Percentiles rank a stretch among this genome's conserved stretches.
Evolutionary conservation across 495 filamentous ascomycete species (phyloP).

Genomic region (Podospora pseudoanserina): DNA sequence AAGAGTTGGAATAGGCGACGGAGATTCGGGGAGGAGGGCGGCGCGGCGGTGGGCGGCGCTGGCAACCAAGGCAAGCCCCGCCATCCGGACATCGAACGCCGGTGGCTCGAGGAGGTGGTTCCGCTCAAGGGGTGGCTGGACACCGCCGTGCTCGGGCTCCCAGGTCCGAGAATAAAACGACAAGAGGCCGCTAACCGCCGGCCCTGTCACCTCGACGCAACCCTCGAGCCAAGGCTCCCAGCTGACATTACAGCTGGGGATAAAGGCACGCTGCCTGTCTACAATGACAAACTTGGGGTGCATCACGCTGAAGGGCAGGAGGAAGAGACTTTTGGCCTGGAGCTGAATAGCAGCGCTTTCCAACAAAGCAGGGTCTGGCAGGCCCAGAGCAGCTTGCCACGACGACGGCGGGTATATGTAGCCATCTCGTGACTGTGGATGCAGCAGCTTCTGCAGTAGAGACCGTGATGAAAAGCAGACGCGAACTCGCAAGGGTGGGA

Average conservation of each 20-base stretch:
- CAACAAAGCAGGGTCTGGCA: constrained; percentile 53
- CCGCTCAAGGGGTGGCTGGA: neutral
- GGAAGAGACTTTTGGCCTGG: constrained; percentile 65
- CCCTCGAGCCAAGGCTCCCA: constrained; percentile 76
- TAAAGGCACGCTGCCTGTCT: constrained; percentile 55
- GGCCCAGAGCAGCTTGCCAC: constrained; percentile 56
- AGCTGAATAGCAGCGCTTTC: constrained; percentile 54
- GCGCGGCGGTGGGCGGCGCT: constrained; percentile 22
- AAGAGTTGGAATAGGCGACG: constrained; percentile 41
- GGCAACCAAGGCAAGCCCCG: constrained; percentile 10
- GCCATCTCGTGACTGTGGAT: constrained; percentile 54
- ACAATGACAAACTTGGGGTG: constrained; percentile 74
- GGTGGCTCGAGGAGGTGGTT: neutral
- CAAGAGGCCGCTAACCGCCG: constrained; percentile 50
- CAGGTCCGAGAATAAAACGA: constrained; percentile 61
- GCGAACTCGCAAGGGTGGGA: constrained; percentile 21
- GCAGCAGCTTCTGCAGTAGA: constrained; percentile 64
- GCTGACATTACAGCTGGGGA: constrained; percentile 72
- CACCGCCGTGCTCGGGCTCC: constrained; percentile 28
- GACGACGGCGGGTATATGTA: constrained; percentile 52
- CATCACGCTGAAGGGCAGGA: constrained; percentile 70
- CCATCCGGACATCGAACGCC: constrained; percentile 4
- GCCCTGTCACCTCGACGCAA: constrained; percentile 57
- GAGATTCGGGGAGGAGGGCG: neutral
- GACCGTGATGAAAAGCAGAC: constrained; percentile 63